Percentiles rank a stretch among this genome's conserved stretches.
Conservation (phyloP, 768 basidiomycete genomes). For the Collybia sp. region DNA sequence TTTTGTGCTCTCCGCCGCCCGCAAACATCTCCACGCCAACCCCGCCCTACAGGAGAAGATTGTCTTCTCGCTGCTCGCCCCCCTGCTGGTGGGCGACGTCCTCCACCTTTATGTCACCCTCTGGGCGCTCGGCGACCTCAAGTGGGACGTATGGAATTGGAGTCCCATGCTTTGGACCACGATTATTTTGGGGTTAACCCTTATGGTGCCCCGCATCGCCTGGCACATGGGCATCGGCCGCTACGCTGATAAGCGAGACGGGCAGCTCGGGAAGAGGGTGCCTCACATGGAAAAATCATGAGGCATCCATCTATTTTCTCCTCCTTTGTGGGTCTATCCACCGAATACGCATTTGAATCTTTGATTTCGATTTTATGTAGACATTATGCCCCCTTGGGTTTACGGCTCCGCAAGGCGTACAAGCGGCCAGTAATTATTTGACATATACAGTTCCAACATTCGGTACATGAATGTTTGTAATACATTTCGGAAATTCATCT, state of each 20-base stretch:
- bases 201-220: slow-evolving; percentile 65
- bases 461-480: too few relatives aligned
- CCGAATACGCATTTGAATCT: too few relatives aligned
- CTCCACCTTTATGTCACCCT: slow-evolving; percentile 63
- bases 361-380: too few relatives aligned
- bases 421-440: too few relatives aligned
- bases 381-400: too few relatives aligned
- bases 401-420: too few relatives aligned
- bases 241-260: slow-evolving; percentile 65
- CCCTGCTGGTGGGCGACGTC: slow-evolving; percentile 67
- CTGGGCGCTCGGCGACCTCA: slow-evolving; percentile 71
- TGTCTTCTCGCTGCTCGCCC: slow-evolving; percentile 54
- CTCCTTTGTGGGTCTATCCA: too few relatives aligned
- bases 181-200: slow-evolving; percentile 51
- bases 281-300: slow-evolving; percentile 1
- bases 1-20: slow-evolving; percentile 58
- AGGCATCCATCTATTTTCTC: too few relatives aligned
- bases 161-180: slow-evolving; percentile 69
- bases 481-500: too few relatives aligned
- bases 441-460: too few relatives aligned
- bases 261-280: slow-evolving; percentile 18
- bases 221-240: slow-evolving; percentile 77
- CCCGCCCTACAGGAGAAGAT: slow-evolving; percentile 73
- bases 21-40: slow-evolving; percentile 52
- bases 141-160: slow-evolving; percentile 61